Evolutionary conservation across 768 basidiomycete genomes (phyloP).

Genomic region (Infundibulicybe gibba): DNA sequence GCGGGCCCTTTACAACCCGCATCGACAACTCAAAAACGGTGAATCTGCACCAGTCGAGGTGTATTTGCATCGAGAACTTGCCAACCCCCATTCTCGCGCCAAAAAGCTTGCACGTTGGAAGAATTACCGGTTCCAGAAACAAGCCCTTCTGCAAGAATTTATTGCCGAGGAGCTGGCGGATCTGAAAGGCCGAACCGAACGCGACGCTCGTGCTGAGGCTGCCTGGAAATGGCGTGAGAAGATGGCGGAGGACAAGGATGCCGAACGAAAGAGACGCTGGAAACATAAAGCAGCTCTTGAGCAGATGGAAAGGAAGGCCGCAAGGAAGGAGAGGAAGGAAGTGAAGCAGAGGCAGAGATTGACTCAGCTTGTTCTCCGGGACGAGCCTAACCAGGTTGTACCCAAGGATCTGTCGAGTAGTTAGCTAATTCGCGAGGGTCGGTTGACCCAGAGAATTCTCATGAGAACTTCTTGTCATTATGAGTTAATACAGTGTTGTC

Average conservation of each 20-base stretch:
- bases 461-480: too few species aligned
- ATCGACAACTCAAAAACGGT: conserved; percentile 36
- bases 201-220: conserved; percentile 71
- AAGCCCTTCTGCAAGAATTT: conserved; percentile 48
- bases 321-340: conserved; percentile 50
- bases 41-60: conserved; percentile 62
- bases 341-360: conserved; percentile 52
- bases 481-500: too few species aligned
- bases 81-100: conserved; percentile 79
- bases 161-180: conserved; percentile 50
- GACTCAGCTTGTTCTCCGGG: conserved; percentile 47
- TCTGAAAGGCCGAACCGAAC: conserved; percentile 54
- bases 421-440: too few species aligned
- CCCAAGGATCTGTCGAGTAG: conserved; percentile 26
- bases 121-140: conserved; percentile 42
- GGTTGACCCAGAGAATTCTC: too few species aligned
- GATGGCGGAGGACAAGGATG: conserved; percentile 54
- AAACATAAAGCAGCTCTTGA: conserved; percentile 44
- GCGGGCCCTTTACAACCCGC: conserved; percentile 54
- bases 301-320: conserved; percentile 52
- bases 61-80: conserved; percentile 63
- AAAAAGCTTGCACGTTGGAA: conserved; percentile 82
- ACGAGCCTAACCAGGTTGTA: conserved; percentile 58
- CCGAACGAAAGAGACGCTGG: conserved; percentile 58
- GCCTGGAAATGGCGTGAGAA: conserved; percentile 68